Base-by-base conservation (phyloP, 371 early-diverging fungal genomes). In the Mucor sp. region DNA sequence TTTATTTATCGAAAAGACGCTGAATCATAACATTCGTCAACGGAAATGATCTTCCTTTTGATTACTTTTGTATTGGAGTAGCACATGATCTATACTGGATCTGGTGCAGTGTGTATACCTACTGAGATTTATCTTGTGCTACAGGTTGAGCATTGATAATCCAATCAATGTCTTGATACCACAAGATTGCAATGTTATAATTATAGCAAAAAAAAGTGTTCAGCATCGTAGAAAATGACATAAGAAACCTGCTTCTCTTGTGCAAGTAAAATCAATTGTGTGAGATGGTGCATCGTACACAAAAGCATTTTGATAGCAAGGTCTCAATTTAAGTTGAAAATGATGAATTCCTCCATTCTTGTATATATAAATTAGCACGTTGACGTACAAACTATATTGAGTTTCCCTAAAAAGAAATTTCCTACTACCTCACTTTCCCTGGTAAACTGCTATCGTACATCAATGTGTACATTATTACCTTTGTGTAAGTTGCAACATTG, bases 331-430 rank as follows among this genome's bases (percentile, higher is more conserved):
- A 53, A 53, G 27, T 25, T 27, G 25, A 53, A 53, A 53, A 14
- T 53, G 27, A 21, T 47, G 47, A 47, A 47, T 55, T 55, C 28
- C 15, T 21, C 55, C 55, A 55, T 25, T 28, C 55, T 55, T 28
- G 33, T 57, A 57, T 8, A 33, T 32, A 33, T 19, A 33, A 57
- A 32, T 19, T 57, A 57, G 19, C 57, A 57, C 57, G 57, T 57
- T 57, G 57, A 57, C n/a, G 57, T 32, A 57, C 57, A 32, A 57
- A 57, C n/a, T 57, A 57, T 30, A 57, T 57, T 57, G 33, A 33
- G 4, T 6, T n/a, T 32, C 30, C 33, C 57, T 30, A 28, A 32
- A n/a, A 12, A 57, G 57, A 19, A 33, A 57, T 32, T 57, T 9
- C 15, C 27, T 23, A 12, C 4, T 27, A 25, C 53, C 53, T 27